These are phyloP conservation scores for Suillus luteus DNA, from an alignment of 768 basidiomycete species.

Conservation along the genomic window DNA sequence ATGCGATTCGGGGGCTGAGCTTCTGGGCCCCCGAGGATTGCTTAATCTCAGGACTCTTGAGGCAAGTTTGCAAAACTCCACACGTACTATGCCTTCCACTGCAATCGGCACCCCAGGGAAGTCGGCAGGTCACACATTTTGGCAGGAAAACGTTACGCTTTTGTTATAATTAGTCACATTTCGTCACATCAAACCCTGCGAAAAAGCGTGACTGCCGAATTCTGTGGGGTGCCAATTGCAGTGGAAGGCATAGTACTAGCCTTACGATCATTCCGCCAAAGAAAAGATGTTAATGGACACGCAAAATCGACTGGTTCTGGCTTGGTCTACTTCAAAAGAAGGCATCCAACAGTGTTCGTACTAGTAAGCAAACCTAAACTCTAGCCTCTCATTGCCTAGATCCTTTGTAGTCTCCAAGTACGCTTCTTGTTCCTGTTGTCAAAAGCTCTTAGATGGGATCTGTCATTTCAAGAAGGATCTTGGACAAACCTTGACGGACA, in stretches of 20 bases:
- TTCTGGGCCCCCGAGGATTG: no score
- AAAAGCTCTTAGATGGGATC: constrained; percentile 26
- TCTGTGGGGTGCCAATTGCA: no score
- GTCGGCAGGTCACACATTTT: no score
- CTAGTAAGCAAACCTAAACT: constrained; percentile 64
- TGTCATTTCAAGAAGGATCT: constrained; percentile 23
- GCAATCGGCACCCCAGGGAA: no score
- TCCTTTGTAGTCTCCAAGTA: constrained; percentile 67
- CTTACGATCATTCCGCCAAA: not conserved
- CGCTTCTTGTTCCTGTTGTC: constrained; percentile 49
- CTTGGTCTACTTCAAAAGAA: not conserved
- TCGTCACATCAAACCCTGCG: no score
- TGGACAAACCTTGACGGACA: constrained; percentile 46
- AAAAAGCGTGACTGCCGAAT: no score
- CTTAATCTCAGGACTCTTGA: no score
- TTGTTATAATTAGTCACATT: no score
- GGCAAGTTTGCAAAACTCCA: not conserved
- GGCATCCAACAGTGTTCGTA: not conserved
- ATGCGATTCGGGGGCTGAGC: no score
- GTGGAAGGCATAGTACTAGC: no score
- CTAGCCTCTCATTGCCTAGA: constrained; percentile 57
- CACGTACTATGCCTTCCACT: no score
- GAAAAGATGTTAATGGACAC: not conserved
- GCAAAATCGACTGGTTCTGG: not conserved
- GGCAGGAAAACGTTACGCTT: no score